Base-by-base conservation (phyloP, 2,329 filamentous ascomycete species). In the Colletotrichum sp. region DNA sequence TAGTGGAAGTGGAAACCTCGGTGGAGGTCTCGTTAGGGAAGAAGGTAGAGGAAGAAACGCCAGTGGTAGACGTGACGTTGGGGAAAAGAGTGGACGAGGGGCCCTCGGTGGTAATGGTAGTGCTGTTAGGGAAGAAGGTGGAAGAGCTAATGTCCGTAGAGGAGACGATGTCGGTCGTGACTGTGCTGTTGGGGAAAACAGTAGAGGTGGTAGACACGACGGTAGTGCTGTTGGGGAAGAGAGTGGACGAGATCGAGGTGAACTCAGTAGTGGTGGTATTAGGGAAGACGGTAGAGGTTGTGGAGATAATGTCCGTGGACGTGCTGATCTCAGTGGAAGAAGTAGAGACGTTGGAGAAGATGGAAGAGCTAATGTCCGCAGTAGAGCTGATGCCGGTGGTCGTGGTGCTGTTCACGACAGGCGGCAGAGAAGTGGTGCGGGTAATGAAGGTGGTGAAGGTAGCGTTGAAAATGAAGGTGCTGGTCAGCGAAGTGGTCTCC, bases 381-480 rank as follows among this genome's bases (percentile, higher is more conserved):
- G 39, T 48, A 48, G 39, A 48, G 39, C 39, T 48, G 19, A 48
- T 68, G 44, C 44, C 27, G 6, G 68, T 61, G 13, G 27, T 30
- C 1, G 68, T 48, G 57, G 68, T 70, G 68, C 68, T 70, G 68
- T 70, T 69, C n/a, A 44, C 30, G 32, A 59, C 25, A 22, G 67
- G 55, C 25, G 67, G 55, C 27, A 27, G 28, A 15, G 70, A 68
- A 19, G 44, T 68, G 27, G 73, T 75, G 64, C 73, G 70, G 28
- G 73, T 75, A 72, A 75, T 65, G 70, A 75, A 68, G 13, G 73
- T 75, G 6, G 73, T 75, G 70, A 68, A 73, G n/a, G 73, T 75
- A 25, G 70, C 73, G 70, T 75, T 75, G 64, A 36, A 36, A 73
- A 72, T 13, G 63, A 75, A 59, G 2, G 73, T 73, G 64, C 34